Evolutionary conservation across 2,329 filamentous ascomycete species (phyloP).

Genomic region (Talaromyces sp.): DNA sequence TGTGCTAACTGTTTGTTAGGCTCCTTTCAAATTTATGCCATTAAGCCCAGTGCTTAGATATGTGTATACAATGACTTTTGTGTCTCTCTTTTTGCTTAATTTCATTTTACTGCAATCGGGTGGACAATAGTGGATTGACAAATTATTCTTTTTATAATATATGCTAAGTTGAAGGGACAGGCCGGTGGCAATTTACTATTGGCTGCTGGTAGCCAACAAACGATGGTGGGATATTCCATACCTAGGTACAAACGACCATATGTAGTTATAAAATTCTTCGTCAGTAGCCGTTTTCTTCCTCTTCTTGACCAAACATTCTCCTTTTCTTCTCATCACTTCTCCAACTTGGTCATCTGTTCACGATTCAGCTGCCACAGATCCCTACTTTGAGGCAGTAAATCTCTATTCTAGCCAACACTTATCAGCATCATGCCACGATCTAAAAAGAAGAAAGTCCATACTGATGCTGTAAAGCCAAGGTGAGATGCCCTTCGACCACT

Average conservation of each 20-base stretch:
- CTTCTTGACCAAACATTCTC: not conserved
- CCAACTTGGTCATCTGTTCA: not conserved
- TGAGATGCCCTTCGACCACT: not conserved
- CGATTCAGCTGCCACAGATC: not conserved
- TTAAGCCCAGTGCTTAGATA: constrained; percentile 37
- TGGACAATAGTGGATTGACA: too few species aligned
- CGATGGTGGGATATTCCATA: not conserved
- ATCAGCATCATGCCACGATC: not conserved
- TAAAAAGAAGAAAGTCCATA: not conserved
- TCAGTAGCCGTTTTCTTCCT: not conserved
- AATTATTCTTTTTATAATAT: too few species aligned
- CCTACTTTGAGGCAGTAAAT: not conserved
- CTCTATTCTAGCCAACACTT: not conserved
- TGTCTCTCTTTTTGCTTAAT: too few species aligned
- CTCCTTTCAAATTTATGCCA: constrained; percentile 53
- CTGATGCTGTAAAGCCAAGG: not conserved
- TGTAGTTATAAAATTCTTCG: not conserved
- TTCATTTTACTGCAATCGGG: too few species aligned
- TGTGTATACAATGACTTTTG: not conserved
- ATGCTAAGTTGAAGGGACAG: not conserved
- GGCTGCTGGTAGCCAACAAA: not conserved
- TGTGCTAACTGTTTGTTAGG: constrained; percentile 30
- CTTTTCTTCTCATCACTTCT: not conserved
- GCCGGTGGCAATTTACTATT: not conserved
- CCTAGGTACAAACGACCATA: not conserved